These are phyloP conservation scores for Paramyrothecium roridum DNA, from an alignment of 2,329 filamentous ascomycete genomes.

Conservation along the genomic window DNA sequence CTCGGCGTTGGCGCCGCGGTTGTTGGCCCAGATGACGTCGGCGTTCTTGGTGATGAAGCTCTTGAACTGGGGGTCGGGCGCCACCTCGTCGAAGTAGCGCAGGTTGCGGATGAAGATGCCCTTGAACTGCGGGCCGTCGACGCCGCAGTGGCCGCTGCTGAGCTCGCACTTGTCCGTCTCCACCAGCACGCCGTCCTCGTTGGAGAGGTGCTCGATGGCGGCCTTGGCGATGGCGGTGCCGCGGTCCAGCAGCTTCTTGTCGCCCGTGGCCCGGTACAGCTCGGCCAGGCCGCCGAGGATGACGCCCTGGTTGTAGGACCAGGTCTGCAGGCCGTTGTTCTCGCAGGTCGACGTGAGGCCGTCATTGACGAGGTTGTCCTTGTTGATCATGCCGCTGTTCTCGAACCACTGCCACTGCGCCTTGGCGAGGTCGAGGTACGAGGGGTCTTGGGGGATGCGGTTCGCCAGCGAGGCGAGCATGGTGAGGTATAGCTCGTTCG, in stretches of 20 bases:
- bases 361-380: conserved; percentile 49
- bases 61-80: conserved; percentile 45
- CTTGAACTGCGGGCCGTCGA: conserved; percentile 65
- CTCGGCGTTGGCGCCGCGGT: conserved; percentile 46
- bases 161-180: conserved; percentile 33
- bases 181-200: conserved; percentile 42
- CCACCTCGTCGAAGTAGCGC: conserved; percentile 49
- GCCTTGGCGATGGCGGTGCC: conserved; percentile 37
- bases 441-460: conserved; percentile 34
- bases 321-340: conserved; percentile 49
- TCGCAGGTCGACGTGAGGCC: conserved; percentile 44
- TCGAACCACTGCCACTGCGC: conserved; percentile 52
- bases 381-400: conserved; percentile 48
- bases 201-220: conserved; percentile 42
- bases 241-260: conserved; percentile 16
- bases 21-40: conserved; percentile 60
- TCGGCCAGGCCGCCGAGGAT: conserved; percentile 54
- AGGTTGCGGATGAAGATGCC: conserved; percentile 68
- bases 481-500: conserved; percentile 56
- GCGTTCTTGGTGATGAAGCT: conserved; percentile 60
- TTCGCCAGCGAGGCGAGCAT: conserved; percentile 52
- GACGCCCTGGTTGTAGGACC: conserved; percentile 58
- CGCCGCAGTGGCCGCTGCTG: conserved; percentile 32
- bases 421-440: conserved; percentile 47
- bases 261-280: conserved; percentile 40